Percentiles rank a stretch among this genome's conserved stretches.
Conservation (phyloP, 495 filamentous ascomycete genomes). For the Penicillium taxi region DNA sequence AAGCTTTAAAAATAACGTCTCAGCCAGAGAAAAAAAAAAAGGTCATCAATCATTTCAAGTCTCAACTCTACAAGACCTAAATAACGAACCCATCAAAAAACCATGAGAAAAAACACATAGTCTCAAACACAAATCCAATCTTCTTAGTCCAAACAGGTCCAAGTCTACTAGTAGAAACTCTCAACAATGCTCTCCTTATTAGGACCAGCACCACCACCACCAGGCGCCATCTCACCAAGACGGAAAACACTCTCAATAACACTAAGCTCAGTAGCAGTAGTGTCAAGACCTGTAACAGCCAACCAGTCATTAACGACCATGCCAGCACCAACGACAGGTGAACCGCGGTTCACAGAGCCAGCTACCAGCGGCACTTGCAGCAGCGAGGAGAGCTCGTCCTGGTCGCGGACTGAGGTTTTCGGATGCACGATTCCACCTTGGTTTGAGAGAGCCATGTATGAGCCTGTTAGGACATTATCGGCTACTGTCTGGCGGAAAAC, state of each 20-base stretch:
- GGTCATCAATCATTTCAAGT: no score
- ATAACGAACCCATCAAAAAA: no score
- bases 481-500: conserved; percentile 96
- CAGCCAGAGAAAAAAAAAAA: no score
- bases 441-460: conserved; percentile 93
- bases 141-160: no score
- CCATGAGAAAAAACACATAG: no score
- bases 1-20: no score
- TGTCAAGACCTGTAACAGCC: conserved; percentile 93
- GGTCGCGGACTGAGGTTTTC: conserved; percentile 91
- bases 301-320: conserved; percentile 99
- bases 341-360: conserved; percentile 85
- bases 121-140: no score
- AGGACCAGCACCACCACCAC: conserved; percentile 52
- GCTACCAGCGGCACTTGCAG: conserved; percentile 95
- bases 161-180: conserved; percentile 95
- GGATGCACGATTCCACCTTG: conserved; percentile 96
- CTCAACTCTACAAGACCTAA: no score
- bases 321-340: conserved; percentile 88
- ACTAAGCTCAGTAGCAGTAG: conserved; percentile 91
- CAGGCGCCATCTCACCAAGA: conserved; percentile 62
- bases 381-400: conserved; percentile 90
- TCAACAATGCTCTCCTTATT: conserved; percentile 98
- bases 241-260: conserved; percentile 94
- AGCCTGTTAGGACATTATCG: conserved; percentile 92